Base-by-base conservation (phyloP, 805 yeast species). In the Metschnikowia similis region DNA sequence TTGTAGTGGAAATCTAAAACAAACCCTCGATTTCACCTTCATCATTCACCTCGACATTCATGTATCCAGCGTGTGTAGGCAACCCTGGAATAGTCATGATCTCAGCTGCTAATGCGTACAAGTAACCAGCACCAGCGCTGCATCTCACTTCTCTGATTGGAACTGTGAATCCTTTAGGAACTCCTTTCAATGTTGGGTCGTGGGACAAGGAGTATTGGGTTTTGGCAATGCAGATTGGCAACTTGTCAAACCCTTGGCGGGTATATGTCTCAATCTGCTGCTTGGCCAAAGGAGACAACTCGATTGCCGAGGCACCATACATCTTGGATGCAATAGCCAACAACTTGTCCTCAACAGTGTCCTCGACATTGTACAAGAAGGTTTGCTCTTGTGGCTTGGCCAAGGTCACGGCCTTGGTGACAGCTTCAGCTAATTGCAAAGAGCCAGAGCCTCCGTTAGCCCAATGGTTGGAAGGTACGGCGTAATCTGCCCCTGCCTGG, bases 41-140 rank as follows among this genome's bases (percentile, higher is more conserved):
- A 31, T 89, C 87, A 66, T 87, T 83, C 48, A 92, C 94, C 70
- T 92, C 99, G 51, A 92, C 97, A 64, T 91, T 88, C 96, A 92
- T 89, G 76, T 87, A 92, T 27, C 98, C 98, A 59, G 95, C 87
- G 66, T 88, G 91, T 8, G 98, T 92, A 49, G 97, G 95, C 64
- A 92, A 76, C 53, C 99, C 99, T 28, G 99, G 99, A 60, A 92
- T 91, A 28, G 99, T 92, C 85, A 87, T 90, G 62, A 92, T 92
- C 70, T 92, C 96, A 49, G 96, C 97, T 14, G 97, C 97, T 60
- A 92, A 78, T 1, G 98, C 98, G 65, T 92, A 94, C 65, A 92
- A 77, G 71, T 92, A 92, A 8, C 97, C 97, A 43, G 97, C 98
- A 70, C 99, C 99, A 49, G 89, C 88, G 35, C 96, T 86, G 37